Percentiles rank a stretch among this genome's conserved stretches.
Conservation (phyloP, 768 basidiomycete species). For the Podaxis sp. region DNA sequence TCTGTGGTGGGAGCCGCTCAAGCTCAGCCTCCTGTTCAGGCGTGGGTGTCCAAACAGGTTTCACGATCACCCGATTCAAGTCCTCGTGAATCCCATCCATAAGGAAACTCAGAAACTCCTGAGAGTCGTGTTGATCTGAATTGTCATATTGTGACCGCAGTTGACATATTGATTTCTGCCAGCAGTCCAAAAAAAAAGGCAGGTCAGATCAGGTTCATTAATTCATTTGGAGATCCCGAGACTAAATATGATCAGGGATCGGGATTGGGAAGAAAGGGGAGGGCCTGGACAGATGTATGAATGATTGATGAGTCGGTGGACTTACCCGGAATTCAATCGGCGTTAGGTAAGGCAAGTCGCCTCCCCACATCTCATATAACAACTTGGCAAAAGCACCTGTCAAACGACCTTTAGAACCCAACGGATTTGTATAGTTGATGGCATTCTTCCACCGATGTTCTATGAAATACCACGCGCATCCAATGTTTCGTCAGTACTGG, state of each 20-base stretch:
- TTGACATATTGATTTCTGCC: slow-evolving; percentile 44
- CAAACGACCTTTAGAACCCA: slow-evolving; percentile 86
- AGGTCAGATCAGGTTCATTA: not conserved
- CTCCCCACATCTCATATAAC: slow-evolving; percentile 85
- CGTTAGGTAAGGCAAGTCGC: slow-evolving; percentile 78
- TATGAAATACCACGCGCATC: slow-evolving; percentile 25
- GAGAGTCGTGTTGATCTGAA: slow-evolving; percentile 93
- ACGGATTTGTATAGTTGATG: slow-evolving; percentile 80
- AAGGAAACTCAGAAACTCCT: slow-evolving; percentile 94
- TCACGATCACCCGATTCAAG: slow-evolving; percentile 78
- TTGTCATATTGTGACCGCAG: slow-evolving; percentile 76
- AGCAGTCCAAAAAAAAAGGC: not conserved
- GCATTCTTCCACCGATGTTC: slow-evolving; percentile 81
- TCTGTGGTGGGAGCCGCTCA: slow-evolving; percentile 80
- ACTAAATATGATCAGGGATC: not conserved
- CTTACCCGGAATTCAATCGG: slow-evolving; percentile 85
- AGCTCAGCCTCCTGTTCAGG: slow-evolving; percentile 86
- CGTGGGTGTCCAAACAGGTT: slow-evolving; percentile 61
- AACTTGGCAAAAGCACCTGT: slow-evolving; percentile 82
- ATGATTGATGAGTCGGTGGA: not conserved
- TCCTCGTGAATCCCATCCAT: slow-evolving; percentile 92
- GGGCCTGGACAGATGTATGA: not conserved
- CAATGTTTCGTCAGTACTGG: not conserved
- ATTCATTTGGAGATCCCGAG: not conserved
- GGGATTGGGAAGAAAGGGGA: not conserved